Base-by-base conservation (phyloP, 1,284 basidiomycete species). In the Ustilago shanxiensis region DNA sequence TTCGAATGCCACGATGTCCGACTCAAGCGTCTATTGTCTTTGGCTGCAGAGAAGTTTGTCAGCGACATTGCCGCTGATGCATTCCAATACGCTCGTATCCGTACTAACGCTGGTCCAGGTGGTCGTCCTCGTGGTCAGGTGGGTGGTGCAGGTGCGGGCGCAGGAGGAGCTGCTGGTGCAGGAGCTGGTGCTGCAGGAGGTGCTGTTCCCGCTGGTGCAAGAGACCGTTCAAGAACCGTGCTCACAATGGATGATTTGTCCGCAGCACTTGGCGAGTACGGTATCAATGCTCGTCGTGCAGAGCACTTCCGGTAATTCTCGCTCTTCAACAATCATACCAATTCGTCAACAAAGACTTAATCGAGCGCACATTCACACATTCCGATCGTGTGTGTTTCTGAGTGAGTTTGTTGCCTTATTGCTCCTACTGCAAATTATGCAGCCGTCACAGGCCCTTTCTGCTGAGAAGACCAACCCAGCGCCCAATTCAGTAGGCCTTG, bases 31-130 rank as follows among this genome's bases (percentile, higher is more conserved):
- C 90, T 99, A 9, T 89, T 99, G 26, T 95, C 95, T 0, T 90
- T 99, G 31, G 95, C 97, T 1, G 95, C 96, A 0, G 97, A 99
- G 86, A 99, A 99, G 86, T 99, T 99, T 85, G 92, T 99, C 47
- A 93, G 95, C 13, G 97, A 99, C 86, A 96, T 99, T 73, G 93
- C 96, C 2, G 91, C 93, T 10, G 97, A 99, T 86, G 95, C 97
- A 16, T 99, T 95, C 87, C 95, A 98, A 84, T 97, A 98, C 86
- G 96, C 97, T 3, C 92, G 96, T 28, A 94, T 99, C 81, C 91
- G 97, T 60, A 94, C 86, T 61, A 89, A 87, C 70, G 89, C 84
- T 55, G 88, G 80, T 22, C 88, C 88, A 0, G 84, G 84, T 4
- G 87, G 88, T 3, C 62, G 78, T 22, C 73, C 78, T 22, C 76